Conservation (phyloP, 208 protist genomes). For the Vickermania spadyakhi region DNA sequence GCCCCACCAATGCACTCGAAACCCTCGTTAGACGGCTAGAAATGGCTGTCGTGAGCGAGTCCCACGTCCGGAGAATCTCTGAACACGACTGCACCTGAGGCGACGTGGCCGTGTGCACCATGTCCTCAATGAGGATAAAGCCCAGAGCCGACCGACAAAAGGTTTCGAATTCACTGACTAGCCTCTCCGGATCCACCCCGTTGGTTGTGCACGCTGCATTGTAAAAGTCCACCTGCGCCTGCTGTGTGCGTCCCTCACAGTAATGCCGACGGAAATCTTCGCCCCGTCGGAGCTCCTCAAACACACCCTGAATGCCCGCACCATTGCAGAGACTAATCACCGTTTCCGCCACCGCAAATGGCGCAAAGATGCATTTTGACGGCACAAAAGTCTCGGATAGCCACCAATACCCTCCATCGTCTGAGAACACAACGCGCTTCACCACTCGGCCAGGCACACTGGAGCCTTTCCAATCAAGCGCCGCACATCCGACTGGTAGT, state of each 20-base stretch:
- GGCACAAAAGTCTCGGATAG: slow-evolving; percentile 37
- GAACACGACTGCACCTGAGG: slow-evolving; percentile 68
- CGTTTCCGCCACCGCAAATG: slow-evolving; percentile 39
- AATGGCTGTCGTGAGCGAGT: slow-evolving; percentile 33
- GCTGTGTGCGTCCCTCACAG: slow-evolving; percentile 57
- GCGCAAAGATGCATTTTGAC: slow-evolving; percentile 35
- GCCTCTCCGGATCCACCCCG: slow-evolving; percentile 16
- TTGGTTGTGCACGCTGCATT: slow-evolving; percentile 26
- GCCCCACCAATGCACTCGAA: slow-evolving; percentile 29
- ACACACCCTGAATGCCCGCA: slow-evolving; percentile 67
- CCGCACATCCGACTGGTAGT: slow-evolving; percentile 44
- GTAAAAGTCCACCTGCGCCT: slow-evolving; percentile 51
- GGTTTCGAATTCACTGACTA: slow-evolving; percentile 37
- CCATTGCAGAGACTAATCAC: slow-evolving; percentile 53
- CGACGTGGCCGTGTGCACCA: slow-evolving; percentile 67
- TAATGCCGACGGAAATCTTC: slow-evolving; percentile 70
- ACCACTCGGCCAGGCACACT: slow-evolving; percentile 34
- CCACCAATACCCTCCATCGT: slow-evolving; percentile 55
- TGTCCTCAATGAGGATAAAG: slow-evolving; percentile 81
- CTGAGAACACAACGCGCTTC: slow-evolving; percentile 34
- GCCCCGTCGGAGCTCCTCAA: slow-evolving; percentile 66
- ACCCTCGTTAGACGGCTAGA: slow-evolving; percentile 36
- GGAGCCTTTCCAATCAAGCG: slow-evolving; percentile 49
- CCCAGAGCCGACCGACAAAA: slow-evolving; percentile 67
- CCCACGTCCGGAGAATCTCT: slow-evolving; percentile 75